phyloP scores from a whole-genome alignment of 2,329 filamentous ascomycete genomes.

The Aspergillus fumigatus region DNA sequence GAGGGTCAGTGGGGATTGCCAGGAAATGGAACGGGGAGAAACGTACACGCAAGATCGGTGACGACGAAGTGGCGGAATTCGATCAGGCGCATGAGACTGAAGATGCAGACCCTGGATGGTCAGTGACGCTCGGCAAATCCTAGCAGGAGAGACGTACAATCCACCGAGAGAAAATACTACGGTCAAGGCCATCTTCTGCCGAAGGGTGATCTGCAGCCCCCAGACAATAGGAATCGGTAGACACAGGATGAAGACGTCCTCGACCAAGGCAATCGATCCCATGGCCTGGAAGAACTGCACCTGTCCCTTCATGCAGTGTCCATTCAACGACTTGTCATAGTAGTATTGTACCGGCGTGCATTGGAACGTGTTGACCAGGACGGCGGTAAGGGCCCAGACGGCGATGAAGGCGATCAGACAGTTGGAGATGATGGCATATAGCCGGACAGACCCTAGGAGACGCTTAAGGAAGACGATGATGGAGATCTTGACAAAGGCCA shows the following conservation, averaged over 20 bases:
- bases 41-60: constrained; percentile 7
- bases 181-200: constrained; percentile 9
- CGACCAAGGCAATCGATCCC: constrained; percentile 7
- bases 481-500: constrained; percentile 11
- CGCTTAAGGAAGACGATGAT: constrained; percentile 11
- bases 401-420: constrained; percentile 9
- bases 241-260: constrained; percentile 9
- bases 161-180: constrained; percentile 10
- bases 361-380: constrained; percentile 12
- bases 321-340: constrained; percentile 7
- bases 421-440: constrained; percentile 1
- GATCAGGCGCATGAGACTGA: constrained; percentile 14
- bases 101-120: constrained; percentile 15
- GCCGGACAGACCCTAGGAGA: constrained; percentile 5
- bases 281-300: constrained; percentile 9
- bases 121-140: neutral
- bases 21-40: neutral
- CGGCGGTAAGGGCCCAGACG: constrained; percentile 5
- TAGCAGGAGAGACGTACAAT: neutral
- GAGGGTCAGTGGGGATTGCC: neutral
- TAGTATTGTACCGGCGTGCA: constrained; percentile 10
- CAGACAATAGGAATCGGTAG: constrained; percentile 9
- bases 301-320: constrained; percentile 8
- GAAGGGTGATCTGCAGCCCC: constrained; percentile 5
- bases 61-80: constrained; percentile 10